Evolutionary conservation across 371 early-diverging fungal species (phyloP).

Genomic region (Nosema muscidifuracis): DNA sequence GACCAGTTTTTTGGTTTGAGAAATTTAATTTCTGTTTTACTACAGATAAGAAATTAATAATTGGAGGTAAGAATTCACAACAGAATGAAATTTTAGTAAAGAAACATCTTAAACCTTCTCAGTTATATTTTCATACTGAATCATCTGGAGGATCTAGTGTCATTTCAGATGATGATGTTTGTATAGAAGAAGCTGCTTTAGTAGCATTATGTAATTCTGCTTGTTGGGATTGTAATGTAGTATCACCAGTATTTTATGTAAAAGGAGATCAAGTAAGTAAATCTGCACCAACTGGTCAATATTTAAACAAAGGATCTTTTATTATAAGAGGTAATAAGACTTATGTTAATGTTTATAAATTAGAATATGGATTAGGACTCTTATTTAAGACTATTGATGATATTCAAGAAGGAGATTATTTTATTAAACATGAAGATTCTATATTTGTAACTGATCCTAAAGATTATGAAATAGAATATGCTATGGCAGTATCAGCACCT

Average conservation of each 20-base stretch:
- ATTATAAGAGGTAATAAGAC: slow-evolving; percentile 93
- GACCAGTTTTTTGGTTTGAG: slow-evolving; percentile 96
- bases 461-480: slow-evolving; percentile 71
- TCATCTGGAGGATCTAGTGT: slow-evolving; percentile 85
- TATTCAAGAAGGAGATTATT: slow-evolving; percentile 12
- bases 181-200: slow-evolving; percentile 79
- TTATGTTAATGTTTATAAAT: slow-evolving; percentile 73
- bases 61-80: slow-evolving; percentile 87
- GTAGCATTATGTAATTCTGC: slow-evolving; percentile 84
- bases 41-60: slow-evolving; percentile 76
- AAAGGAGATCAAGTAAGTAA: slow-evolving; percentile 78
- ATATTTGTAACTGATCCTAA: slow-evolving; percentile 69
- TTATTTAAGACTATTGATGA: slow-evolving; percentile 67
- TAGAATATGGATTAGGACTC: slow-evolving; percentile 90
- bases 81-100: slow-evolving; percentile 90
- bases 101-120: slow-evolving; percentile 67
- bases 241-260: slow-evolving; percentile 91
- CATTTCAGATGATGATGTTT: slow-evolving; percentile 38
- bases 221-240: slow-evolving; percentile 93
- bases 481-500: slow-evolving; percentile 90
- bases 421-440: slow-evolving; percentile 50
- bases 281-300: slow-evolving; percentile 89
- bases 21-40: slow-evolving; percentile 94
- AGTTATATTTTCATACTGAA: slow-evolving; percentile 90
- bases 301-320: slow-evolving; percentile 82